Base-by-base conservation (phyloP, 306 rosid species). In the Hylodesmum podocarpum region DNA sequence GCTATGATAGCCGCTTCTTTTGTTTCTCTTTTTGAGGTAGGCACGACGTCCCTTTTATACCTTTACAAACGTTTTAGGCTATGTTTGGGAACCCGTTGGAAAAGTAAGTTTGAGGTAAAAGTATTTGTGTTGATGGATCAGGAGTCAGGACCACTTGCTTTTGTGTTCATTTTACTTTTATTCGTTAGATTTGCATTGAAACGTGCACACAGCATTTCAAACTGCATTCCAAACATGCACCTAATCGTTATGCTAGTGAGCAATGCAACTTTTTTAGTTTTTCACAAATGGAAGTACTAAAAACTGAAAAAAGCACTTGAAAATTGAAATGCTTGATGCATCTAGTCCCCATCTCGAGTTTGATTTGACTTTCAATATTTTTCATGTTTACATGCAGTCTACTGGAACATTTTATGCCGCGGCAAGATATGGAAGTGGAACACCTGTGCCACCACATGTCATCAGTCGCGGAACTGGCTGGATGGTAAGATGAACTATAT, bases 1-100 rank as follows among this genome's bases (percentile, higher is more conserved):
- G 88, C 98, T 22, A 90, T 91, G 97, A 89, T 87, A 82, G 91
- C 93, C 24, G 96, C 97, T 79, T 87, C 97, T 79, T 66, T 90
- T 53, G 98, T 88, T 79, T 86, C 96, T 46, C 87, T 87, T 75
- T 87, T 88, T 68, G 98, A 94, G 96, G 98, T 91, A 69, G 1
- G 16, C 31, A 46, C 27, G 18, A 31, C 5, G 25, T 2, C n/a
- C 51, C 66, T 71, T 76, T 5, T n/a, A n/a, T n/a, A n/a, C n/a
- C n/a, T n/a, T n/a, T n/a, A n/a, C n/a, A n/a, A n/a, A n/a, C n/a
- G n/a, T n/a, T n/a, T n/a, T n/a, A n/a, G n/a, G n/a, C n/a, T n/a
- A n/a, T n/a, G n/a, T n/a, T n/a, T n/a, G n/a, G n/a, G n/a, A n/a
- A n/a, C n/a, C n/a, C n/a, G n/a, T n/a, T n/a, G n/a, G n/a, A n/a